Conservation (phyloP, 208 protist genomes). For the Leishmania braziliensis region DNA sequence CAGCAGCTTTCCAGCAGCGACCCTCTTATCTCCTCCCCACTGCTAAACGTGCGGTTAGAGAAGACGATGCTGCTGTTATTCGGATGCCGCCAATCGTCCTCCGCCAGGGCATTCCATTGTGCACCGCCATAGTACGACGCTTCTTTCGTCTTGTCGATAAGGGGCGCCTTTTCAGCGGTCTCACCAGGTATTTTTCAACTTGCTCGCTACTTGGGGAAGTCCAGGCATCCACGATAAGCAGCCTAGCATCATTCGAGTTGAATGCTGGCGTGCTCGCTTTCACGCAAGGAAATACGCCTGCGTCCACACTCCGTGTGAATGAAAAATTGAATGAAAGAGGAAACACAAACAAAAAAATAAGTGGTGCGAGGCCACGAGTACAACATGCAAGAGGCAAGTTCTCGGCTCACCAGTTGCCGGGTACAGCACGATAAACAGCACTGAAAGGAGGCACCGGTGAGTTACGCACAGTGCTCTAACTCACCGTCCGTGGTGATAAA, state of each 20-base stretch:
- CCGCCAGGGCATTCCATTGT: slow-evolving; percentile 9
- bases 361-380: neutral
- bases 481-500: neutral
- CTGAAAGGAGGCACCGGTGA: neutral
- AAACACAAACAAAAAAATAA: neutral
- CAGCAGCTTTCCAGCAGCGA: slow-evolving; percentile 75
- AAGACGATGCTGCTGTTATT: slow-evolving; percentile 58
- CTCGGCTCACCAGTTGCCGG: neutral
- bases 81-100: slow-evolving; percentile 41
- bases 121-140: slow-evolving; percentile 13
- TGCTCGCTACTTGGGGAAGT: neutral
- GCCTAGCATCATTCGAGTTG: neutral
- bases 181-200: slow-evolving; percentile 14
- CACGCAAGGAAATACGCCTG: neutral
- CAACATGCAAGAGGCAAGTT: neutral
- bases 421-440: neutral
- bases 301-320: neutral
- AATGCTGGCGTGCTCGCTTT: neutral
- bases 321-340: too few species aligned
- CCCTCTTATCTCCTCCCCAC: slow-evolving; percentile 73
- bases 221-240: neutral
- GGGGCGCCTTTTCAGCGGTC: slow-evolving; percentile 10
- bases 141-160: slow-evolving; percentile 19
- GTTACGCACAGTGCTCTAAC: too few species aligned
- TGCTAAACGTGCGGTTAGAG: slow-evolving; percentile 73